Base-by-base conservation (phyloP, 2,329 filamentous ascomycete species). In the Sphaerulina musiva region DNA sequence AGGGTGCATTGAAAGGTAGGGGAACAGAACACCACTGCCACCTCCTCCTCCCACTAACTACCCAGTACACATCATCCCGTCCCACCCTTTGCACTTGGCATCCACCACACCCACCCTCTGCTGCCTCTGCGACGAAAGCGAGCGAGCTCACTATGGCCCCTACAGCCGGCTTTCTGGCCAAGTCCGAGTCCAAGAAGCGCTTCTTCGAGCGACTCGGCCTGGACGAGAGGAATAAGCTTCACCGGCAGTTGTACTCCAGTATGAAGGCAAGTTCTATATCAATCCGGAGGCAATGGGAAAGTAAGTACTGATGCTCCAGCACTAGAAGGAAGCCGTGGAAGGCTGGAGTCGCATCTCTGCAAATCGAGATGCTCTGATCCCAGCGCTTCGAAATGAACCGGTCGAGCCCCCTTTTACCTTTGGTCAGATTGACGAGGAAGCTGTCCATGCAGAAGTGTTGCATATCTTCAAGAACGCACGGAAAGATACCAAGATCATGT, bases 391-490 rank as follows among this genome's bases (percentile, higher is more conserved):
- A 39, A 32, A 53, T 26, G 55, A 62, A 20, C 47, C 48, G 0
- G 49, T 62, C 12, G 53, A 58, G 42, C 53, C 58, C 29, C 58
- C 59, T 4, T 62, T 58, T 57, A 71, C 70, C 29, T 75, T 72
- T 62, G 68, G 70, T 52, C 70, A 76, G 48, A 70, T 77, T 7
- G 72, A 71, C 12, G 74, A 76, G 60, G 73, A 72, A 6, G 72
- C 70, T 8, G 72, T 70, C 51, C 73, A 76, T 47, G 58, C 58
- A 23, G 71, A 75, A 55, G 68, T 74, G 38, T 41, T 73, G 53
- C 64, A 61, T 29, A 69, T 76, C 17, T 74, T 70, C 55, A 59
- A 62, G 8, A 57, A 60, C 14, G 70, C 73, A 12, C 64, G 67
- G 10, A 56, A 58, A 1, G 61, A 69, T 6, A 75, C 74, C 4